Evolutionary conservation across 441 rosid genomes (phyloP).

Genomic region (Arabidopsis hybrid): DNA sequence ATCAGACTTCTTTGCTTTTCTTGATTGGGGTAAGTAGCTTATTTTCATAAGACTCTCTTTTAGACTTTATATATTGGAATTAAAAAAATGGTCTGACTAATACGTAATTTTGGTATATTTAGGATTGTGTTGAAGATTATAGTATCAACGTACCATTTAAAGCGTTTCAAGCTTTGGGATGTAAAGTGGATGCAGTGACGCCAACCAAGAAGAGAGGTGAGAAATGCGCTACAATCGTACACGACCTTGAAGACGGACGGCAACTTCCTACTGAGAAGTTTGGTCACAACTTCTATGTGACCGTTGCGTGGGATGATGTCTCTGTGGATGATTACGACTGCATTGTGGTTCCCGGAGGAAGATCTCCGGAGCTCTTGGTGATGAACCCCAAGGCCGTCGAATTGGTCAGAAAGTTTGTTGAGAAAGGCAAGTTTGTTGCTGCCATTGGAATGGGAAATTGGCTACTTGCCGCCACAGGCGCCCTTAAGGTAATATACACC

Average conservation of each 20-base stretch:
- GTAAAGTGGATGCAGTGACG: slow-evolving; percentile 54
- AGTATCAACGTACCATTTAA: slow-evolving; percentile 56
- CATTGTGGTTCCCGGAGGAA: slow-evolving; percentile 58
- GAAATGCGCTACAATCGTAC: slow-evolving; percentile 52
- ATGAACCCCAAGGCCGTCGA: slow-evolving; percentile 48
- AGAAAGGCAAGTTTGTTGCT: slow-evolving; percentile 51
- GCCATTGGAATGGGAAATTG: slow-evolving; percentile 57
- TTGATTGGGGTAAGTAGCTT: slow-evolving; percentile 50
- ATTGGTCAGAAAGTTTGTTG: slow-evolving; percentile 49
- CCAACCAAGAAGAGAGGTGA: slow-evolving; percentile 60
- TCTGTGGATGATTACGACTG: slow-evolving; percentile 52
- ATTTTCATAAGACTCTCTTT: too few relatives aligned
- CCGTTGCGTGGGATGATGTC: slow-evolving; percentile 51
- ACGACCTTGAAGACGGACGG: slow-evolving; percentile 53
- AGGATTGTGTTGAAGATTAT: slow-evolving; percentile 66
- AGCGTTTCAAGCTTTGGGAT: slow-evolving; percentile 59
- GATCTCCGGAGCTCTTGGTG: slow-evolving; percentile 57
- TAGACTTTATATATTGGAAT: too few relatives aligned
- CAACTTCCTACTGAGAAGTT: slow-evolving; percentile 55
- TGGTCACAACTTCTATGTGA: slow-evolving; percentile 53
- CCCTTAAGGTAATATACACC: slow-evolving; percentile 48
- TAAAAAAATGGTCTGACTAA: neutral
- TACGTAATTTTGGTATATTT: neutral
- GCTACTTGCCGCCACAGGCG: slow-evolving; percentile 54
- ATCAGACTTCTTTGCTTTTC: slow-evolving; percentile 49